These are phyloP conservation scores for Streptanthus diversifolius DNA, from an alignment of 345 rosid genomes.

Conservation along the genomic window DNA sequence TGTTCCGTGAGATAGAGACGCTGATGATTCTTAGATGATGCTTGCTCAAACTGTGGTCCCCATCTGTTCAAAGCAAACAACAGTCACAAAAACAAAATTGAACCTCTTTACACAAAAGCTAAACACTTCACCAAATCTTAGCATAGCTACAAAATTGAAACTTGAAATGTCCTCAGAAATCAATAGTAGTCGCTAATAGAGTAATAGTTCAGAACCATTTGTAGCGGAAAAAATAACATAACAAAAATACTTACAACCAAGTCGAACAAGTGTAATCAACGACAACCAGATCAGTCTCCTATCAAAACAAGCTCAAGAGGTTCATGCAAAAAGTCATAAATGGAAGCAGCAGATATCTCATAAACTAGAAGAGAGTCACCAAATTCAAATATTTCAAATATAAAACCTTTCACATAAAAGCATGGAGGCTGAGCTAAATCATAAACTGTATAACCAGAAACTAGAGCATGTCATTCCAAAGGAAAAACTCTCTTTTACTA, in stretches of 20 bases:
- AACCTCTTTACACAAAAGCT: slow-evolving; percentile 1
- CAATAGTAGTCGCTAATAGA: background rate
- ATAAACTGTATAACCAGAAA: background rate
- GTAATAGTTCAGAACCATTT: background rate
- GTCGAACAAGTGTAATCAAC: background rate
- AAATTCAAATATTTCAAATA: background rate
- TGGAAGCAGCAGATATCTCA: background rate
- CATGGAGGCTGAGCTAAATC: background rate
- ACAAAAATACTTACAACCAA: background rate
- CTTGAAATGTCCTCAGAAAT: background rate
- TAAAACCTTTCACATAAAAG: background rate
- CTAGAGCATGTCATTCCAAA: background rate
- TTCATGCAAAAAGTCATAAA: background rate
- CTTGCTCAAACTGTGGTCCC: slow-evolving; percentile 14
- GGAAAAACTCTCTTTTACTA: background rate
- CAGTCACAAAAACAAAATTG: background rate
- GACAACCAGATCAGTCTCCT: background rate
- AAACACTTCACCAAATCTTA: background rate
- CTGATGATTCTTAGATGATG: background rate
- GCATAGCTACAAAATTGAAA: background rate
- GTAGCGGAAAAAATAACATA: background rate
- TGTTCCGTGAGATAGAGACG: slow-evolving; percentile 26
- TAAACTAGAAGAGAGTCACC: background rate
- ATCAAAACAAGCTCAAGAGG: background rate
- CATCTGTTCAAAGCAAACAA: slow-evolving; percentile 17